Conservation (phyloP, 2,329 filamentous ascomycete genomes). For the Neofusicoccum laricinum region DNA sequence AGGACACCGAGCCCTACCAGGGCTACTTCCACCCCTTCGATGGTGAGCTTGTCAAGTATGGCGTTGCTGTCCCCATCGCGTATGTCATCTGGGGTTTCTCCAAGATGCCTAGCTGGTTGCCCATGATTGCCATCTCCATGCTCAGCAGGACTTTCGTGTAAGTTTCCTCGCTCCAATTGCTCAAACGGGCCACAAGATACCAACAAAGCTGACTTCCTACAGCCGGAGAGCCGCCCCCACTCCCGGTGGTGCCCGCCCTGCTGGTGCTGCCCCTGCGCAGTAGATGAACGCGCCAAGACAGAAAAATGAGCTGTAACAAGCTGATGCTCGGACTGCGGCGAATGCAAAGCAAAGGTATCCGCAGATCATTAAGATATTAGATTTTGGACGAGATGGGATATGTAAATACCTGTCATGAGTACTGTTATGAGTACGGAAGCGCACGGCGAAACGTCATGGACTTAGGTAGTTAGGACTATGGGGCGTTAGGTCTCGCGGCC, state of each 20-base stretch:
- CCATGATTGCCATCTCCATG: conserved; percentile 75
- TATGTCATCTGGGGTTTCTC: conserved; percentile 64
- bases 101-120: conserved; percentile 65
- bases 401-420: conserved; percentile 15
- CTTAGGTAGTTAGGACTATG: conserved; percentile 10
- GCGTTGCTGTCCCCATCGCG: conserved; percentile 61
- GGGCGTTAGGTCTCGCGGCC: conserved; percentile 10
- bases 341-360: background rate
- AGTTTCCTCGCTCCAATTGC: conserved; percentile 36
- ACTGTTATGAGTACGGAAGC: conserved; percentile 14
- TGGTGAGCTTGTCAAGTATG: conserved; percentile 61
- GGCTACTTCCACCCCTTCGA: conserved; percentile 76
- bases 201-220: background rate
- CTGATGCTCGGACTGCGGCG: background rate
- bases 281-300: background rate
- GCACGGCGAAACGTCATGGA: conserved; percentile 15
- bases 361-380: background rate
- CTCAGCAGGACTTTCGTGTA: conserved; percentile 74
- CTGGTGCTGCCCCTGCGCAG: conserved; percentile 7
- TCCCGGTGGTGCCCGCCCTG: background rate
- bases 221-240: conserved; percentile 5
- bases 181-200: background rate
- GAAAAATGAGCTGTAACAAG: background rate
- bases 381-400: background rate
- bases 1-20: conserved; percentile 53